A percentile compares a stretch with the other conserved stretches of the same genome.
phyloP scores from a whole-genome alignment of 805 yeast species.

The Wickerhamomyces ciferrii region DNA sequence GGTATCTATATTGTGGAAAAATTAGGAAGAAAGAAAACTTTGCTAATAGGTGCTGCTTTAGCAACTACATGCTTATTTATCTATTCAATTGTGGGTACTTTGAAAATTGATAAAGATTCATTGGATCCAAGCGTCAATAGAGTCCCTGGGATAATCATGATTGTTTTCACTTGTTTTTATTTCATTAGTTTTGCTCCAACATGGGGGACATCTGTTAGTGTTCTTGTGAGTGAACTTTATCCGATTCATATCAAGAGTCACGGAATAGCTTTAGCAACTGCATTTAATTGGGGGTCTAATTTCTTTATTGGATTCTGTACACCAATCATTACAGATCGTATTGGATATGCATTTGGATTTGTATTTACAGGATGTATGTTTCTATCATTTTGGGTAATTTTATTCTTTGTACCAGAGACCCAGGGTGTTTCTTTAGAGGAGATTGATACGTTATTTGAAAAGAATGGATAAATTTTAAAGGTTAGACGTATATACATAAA shows the following conservation, averaged over 20 bases:
- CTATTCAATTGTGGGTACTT: constrained; percentile 41
- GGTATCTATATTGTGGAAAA: constrained; percentile 44
- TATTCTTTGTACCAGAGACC: constrained; percentile 69
- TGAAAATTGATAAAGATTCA: constrained; percentile 27
- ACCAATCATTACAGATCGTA: constrained; percentile 49
- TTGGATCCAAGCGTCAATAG: constrained; percentile 16
- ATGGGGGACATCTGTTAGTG: constrained; percentile 51
- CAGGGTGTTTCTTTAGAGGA: constrained; percentile 77
- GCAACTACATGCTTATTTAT: constrained; percentile 49
- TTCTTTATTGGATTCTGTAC: constrained; percentile 57
- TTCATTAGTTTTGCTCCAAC: constrained; percentile 48
- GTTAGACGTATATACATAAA: too few relatives aligned
- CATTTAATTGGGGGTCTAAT: constrained; percentile 47
- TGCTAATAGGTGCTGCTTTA: constrained; percentile 37
- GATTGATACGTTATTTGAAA: too few relatives aligned
- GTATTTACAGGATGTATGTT: constrained; percentile 47
- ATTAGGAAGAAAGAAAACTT: constrained; percentile 37
- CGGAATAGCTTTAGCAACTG: constrained; percentile 51
- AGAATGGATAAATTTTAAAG: too few relatives aligned
- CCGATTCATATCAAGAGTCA: constrained; percentile 57
- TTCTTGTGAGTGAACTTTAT: constrained; percentile 40
- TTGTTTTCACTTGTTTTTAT: constrained; percentile 47
- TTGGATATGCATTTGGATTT: constrained; percentile 60
- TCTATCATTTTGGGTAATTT: constrained; percentile 34
- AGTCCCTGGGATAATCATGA: constrained; percentile 47